Percentiles rank a stretch among this genome's conserved stretches.
Evolutionary conservation across 2,329 filamentous ascomycete genomes (phyloP).

Genomic region (Colletotrichum chlorophyti): DNA sequence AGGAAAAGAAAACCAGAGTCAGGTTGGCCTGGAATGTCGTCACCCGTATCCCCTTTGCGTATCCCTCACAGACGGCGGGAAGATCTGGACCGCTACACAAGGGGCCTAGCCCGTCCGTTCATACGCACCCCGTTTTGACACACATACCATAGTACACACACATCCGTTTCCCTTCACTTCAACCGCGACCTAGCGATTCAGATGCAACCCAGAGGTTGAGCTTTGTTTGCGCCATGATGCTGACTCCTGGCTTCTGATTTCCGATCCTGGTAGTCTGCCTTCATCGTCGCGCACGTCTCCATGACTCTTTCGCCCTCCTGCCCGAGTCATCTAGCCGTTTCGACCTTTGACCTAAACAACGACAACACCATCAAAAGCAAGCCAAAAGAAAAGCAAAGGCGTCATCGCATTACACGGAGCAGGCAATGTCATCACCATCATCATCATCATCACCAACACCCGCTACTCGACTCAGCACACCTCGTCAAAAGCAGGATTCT

Average conservation of each 20-base stretch:
- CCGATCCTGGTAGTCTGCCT: background rate
- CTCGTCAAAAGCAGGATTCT: background rate
- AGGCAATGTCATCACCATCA: background rate
- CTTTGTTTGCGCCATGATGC: slow-evolving; percentile 24
- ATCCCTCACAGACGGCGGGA: background rate
- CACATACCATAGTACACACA: too few relatives aligned
- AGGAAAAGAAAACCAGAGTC: background rate
- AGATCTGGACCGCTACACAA: slow-evolving; percentile 16
- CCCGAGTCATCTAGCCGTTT: slow-evolving; percentile 24
- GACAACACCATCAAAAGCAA: background rate
- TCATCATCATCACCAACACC: background rate
- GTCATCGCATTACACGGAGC: too few relatives aligned
- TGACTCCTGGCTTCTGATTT: background rate
- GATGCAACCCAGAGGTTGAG: background rate
- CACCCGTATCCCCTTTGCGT: slow-evolving; percentile 14
- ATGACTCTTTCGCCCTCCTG: slow-evolving; percentile 19
- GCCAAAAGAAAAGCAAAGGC: background rate
- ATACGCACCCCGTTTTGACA: background rate
- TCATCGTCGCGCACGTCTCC: slow-evolving; percentile 6
- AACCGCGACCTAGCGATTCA: slow-evolving; percentile 8
- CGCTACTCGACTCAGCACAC: too few relatives aligned
- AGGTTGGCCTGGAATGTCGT: slow-evolving; percentile 20
- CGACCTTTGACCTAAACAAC: background rate
- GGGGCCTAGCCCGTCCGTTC: slow-evolving; percentile 20
- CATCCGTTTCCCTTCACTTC: background rate